Conservation (phyloP, 2,329 filamentous ascomycete genomes). For the Helotiales sp. region DNA sequence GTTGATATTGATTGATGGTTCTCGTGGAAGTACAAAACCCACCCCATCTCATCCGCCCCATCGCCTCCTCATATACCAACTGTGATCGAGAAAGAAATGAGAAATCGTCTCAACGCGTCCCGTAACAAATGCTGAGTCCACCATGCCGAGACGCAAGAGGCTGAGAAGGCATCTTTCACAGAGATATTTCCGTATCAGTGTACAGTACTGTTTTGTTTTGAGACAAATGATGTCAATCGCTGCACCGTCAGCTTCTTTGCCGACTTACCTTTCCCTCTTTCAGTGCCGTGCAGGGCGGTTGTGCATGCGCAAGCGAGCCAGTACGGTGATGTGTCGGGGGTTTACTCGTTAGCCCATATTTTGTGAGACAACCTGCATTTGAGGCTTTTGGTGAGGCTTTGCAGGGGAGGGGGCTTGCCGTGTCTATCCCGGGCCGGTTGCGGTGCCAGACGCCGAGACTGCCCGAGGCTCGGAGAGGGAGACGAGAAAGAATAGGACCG, state of each 20-base stretch:
- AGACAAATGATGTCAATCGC: conserved; percentile 7
- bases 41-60: neutral
- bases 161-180: neutral
- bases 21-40: neutral
- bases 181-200: neutral
- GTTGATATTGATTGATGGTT: neutral
- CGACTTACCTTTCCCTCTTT: neutral
- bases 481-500: neutral
- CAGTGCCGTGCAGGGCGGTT: neutral
- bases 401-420: neutral
- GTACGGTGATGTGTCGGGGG: neutral
- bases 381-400: neutral
- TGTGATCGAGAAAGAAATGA: too few species aligned
- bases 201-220: too few species aligned
- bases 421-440: neutral
- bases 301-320: neutral
- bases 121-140: neutral
- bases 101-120: neutral
- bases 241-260: neutral
- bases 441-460: neutral
- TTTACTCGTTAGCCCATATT: too few species aligned
- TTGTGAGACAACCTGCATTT: too few species aligned
- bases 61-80: neutral
- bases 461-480: neutral
- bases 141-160: conserved; percentile 4